These are phyloP conservation scores for Verticillium longisporum DNA, from an alignment of 2,329 filamentous ascomycete species.

Conservation along the genomic window DNA sequence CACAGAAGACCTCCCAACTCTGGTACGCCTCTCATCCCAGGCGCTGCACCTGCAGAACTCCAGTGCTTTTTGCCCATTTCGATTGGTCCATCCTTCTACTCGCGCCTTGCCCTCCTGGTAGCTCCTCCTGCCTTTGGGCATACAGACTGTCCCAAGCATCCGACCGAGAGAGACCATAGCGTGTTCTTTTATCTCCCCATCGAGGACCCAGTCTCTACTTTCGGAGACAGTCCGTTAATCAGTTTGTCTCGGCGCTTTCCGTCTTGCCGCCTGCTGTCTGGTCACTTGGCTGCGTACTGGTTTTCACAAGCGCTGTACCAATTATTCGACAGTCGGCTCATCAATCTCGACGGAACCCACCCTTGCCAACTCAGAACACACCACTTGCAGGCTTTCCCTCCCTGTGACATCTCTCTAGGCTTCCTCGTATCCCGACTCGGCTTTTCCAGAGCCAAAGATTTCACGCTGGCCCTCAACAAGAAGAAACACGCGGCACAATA, in stretches of 20 bases:
- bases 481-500: not conserved
- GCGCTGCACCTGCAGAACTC: slow-evolving; percentile 7
- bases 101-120: slow-evolving; percentile 3
- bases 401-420: slow-evolving; percentile 19
- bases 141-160: not conserved
- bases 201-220: not conserved
- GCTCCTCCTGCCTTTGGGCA: slow-evolving; percentile 7
- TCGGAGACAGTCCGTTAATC: not conserved
- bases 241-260: not conserved
- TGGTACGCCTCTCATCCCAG: slow-evolving; percentile 7
- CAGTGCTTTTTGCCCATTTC: slow-evolving; percentile 3
- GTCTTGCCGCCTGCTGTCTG: not conserved
- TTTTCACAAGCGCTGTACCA: not conserved
- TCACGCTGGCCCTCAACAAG: not conserved
- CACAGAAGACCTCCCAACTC: slow-evolving; percentile 5
- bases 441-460: not conserved
- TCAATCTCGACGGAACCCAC: not conserved
- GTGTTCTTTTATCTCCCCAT: not conserved
- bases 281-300: not conserved
- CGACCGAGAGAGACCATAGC: not conserved
- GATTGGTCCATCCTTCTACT: slow-evolving; percentile 9
- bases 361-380: not conserved
- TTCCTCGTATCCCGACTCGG: slow-evolving; percentile 7
- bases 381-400: not conserved
- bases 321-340: slow-evolving; percentile 1